A percentile compares a stretch with the other conserved stretches of the same genome.
phyloP scores from a whole-genome alignment of 2,329 filamentous ascomycete genomes.

The Nectriaceae sp. region DNA sequence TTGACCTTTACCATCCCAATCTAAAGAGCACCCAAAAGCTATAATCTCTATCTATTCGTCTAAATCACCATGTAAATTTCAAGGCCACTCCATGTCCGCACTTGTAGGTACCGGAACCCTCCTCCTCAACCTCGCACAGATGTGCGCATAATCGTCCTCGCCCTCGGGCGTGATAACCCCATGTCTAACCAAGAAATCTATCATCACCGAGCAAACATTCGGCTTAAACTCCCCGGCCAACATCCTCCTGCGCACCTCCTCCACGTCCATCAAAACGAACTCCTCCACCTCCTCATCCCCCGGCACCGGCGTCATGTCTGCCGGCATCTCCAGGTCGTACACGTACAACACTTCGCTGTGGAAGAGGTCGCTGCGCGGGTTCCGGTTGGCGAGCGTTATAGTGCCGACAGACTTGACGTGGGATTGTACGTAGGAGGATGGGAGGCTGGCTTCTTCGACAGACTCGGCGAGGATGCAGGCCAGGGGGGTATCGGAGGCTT shows the following conservation, averaged over 20 bases:
- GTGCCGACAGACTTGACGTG: conserved; percentile 31
- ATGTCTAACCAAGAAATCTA: conserved; percentile 82
- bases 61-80: too few relatives aligned
- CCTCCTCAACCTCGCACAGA: conserved; percentile 51
- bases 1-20: neutral
- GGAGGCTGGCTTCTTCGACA: conserved; percentile 66
- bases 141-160: conserved; percentile 72
- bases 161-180: conserved; percentile 72
- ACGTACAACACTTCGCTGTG: conserved; percentile 59
- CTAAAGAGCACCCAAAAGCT: too few relatives aligned
- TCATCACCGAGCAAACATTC: conserved; percentile 74
- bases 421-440: conserved; percentile 26
- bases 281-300: conserved; percentile 78
- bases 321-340: conserved; percentile 71
- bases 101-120: conserved; percentile 42
- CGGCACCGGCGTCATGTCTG: conserved; percentile 62
- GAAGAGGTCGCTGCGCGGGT: conserved; percentile 26
- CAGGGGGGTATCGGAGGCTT: conserved; percentile 64
- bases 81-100: conserved; percentile 19
- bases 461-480: conserved; percentile 72
- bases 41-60: too few relatives aligned
- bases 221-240: conserved; percentile 76
- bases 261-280: conserved; percentile 68
- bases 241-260: conserved; percentile 62
- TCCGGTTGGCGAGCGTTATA: conserved; percentile 38